These are phyloP conservation scores for Cryphonectria japonica DNA, from an alignment of 2,329 filamentous ascomycete species.

Conservation along the genomic window DNA sequence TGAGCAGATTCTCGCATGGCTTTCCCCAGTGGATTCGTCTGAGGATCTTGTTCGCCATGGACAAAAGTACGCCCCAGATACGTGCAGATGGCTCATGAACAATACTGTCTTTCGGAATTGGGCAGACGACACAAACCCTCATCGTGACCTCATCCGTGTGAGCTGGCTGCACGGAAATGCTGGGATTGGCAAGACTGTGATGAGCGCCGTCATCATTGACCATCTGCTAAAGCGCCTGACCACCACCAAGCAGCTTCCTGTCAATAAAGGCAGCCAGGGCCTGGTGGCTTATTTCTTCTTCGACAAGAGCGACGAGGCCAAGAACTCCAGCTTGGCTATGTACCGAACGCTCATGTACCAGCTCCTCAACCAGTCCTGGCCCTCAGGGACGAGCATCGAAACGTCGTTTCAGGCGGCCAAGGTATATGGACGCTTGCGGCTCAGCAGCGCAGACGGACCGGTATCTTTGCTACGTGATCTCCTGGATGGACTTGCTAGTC, in stretches of 20 bases:
- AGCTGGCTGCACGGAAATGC: conserved; percentile 1
- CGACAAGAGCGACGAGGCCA: conserved; percentile 6
- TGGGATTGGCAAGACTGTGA: conserved; percentile 3
- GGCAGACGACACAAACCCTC: neutral
- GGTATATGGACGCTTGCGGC: neutral
- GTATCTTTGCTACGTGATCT: conserved; percentile 1
- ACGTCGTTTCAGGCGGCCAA: neutral
- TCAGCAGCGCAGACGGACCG: neutral
- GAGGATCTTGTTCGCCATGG: neutral
- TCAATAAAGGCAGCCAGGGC: too few species aligned
- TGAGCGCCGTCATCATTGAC: neutral
- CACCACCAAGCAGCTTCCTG: neutral
- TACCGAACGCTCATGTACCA: conserved; percentile 6
- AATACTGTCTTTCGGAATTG: neutral
- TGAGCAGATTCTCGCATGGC: neutral
- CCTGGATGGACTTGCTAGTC: neutral
- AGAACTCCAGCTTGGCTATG: conserved; percentile 5
- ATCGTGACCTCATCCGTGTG: neutral
- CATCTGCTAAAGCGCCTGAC: neutral
- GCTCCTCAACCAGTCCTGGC: neutral
- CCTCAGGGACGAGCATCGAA: neutral
- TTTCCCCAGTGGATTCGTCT: conserved; percentile 6
- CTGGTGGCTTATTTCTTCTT: conserved; percentile 9
- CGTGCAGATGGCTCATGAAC: conserved; percentile 1
- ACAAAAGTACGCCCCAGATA: conserved; percentile 1